These are phyloP conservation scores for Pseudogymnoascus verrucosus DNA, from an alignment of 2,329 filamentous ascomycete species.

Conservation along the genomic window DNA sequence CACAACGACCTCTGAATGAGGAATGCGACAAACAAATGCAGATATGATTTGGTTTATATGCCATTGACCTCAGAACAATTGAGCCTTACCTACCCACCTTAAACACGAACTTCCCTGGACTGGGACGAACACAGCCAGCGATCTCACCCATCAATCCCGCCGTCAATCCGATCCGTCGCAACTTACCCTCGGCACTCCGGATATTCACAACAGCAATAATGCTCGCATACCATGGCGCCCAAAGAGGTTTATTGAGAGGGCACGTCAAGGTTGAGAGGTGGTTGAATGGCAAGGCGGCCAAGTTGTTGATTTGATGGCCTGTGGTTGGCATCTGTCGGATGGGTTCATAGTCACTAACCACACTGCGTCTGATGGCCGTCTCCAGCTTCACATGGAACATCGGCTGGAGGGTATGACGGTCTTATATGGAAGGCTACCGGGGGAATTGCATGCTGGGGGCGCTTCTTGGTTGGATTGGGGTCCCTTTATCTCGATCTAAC, in stretches of 20 bases:
- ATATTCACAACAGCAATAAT: not conserved
- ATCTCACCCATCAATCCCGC: not conserved
- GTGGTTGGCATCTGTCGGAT: not conserved
- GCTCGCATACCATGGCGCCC: not conserved
- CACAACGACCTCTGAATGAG: not conserved
- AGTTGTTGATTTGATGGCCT: not conserved
- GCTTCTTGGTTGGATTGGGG: not conserved
- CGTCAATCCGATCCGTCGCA: not conserved
- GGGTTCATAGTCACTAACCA: constrained; percentile 4
- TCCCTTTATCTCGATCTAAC: not conserved
- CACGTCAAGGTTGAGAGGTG: not conserved
- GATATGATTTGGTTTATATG: not conserved
- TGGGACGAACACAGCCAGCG: not conserved
- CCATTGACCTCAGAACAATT: not conserved
- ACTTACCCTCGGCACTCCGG: not conserved
- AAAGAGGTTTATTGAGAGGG: not conserved
- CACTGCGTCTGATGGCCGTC: not conserved
- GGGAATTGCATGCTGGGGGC: not conserved
- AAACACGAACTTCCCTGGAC: not conserved
- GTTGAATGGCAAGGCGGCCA: not conserved
- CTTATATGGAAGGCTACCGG: not conserved
- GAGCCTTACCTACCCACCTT: not conserved
- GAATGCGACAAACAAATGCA: not conserved
- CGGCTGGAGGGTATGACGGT: not conserved
- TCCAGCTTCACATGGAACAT: not conserved